Conservation (phyloP, 768 basidiomycete species). For the Suillus decipiens region DNA sequence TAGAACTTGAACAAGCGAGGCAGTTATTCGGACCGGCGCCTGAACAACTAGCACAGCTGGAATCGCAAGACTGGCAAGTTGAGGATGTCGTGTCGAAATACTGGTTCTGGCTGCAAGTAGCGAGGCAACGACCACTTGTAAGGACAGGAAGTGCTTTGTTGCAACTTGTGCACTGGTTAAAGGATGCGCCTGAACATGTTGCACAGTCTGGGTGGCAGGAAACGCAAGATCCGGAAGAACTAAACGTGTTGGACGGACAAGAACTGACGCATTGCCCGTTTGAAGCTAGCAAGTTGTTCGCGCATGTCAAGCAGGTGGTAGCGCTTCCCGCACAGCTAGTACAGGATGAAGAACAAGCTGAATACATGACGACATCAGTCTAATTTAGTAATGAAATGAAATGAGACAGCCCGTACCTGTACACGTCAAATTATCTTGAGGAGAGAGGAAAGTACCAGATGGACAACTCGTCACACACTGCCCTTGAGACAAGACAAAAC, state of each 20-base stretch:
- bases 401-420: conserved; percentile 49
- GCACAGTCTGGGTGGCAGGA: conserved; percentile 87
- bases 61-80: conserved; percentile 71
- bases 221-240: conserved; percentile 64
- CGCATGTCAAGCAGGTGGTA: conserved; percentile 74
- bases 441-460: conserved; percentile 67
- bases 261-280: conserved; percentile 72
- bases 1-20: conserved; percentile 69
- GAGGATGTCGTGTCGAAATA: conserved; percentile 69
- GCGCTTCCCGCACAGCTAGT: conserved; percentile 67
- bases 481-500: conserved; percentile 70
- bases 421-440: conserved; percentile 74
- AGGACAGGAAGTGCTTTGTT: conserved; percentile 68
- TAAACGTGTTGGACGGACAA: conserved; percentile 75
- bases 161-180: conserved; percentile 80
- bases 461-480: conserved; percentile 74
- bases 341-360: conserved; percentile 76
- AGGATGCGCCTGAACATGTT: conserved; percentile 76
- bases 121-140: conserved; percentile 73
- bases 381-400: background rate
- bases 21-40: conserved; percentile 68
- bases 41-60: conserved; percentile 77
- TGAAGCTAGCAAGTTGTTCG: conserved; percentile 63
- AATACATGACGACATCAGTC: conserved; percentile 14
- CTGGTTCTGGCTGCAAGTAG: conserved; percentile 71